phyloP scores from a whole-genome alignment of 2,329 filamentous ascomycete genomes.

The Aplosporella prunicola region DNA sequence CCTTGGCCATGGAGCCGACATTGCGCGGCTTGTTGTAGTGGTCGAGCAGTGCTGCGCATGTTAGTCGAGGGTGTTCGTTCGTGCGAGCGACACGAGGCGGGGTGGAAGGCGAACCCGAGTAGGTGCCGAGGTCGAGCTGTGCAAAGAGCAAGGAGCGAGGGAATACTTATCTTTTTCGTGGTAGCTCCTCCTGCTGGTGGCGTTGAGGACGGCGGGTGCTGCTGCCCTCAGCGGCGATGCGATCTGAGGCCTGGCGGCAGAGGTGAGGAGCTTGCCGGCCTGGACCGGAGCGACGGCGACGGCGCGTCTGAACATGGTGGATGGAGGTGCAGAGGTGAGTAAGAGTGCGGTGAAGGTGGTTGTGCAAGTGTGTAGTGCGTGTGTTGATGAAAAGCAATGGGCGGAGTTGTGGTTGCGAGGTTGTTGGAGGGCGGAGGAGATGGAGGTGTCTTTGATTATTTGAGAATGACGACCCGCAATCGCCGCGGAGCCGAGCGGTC shows the following conservation, averaged over 20 bases:
- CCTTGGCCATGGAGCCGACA: slow-evolving; percentile 71
- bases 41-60: slow-evolving; percentile 51
- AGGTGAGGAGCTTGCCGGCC: slow-evolving; percentile 41
- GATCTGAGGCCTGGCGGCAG: slow-evolving; percentile 41
- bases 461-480: slow-evolving; percentile 10
- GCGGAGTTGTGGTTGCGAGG: slow-evolving; percentile 18
- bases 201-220: slow-evolving; percentile 31
- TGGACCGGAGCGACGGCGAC: slow-evolving; percentile 45
- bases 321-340: slow-evolving; percentile 6
- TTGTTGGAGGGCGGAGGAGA: background rate
- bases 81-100: background rate
- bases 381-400: slow-evolving; percentile 16
- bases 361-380: background rate
- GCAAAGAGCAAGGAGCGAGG: slow-evolving; percentile 5
- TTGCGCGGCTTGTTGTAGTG: slow-evolving; percentile 75
- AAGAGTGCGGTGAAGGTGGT: slow-evolving; percentile 10
- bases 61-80: slow-evolving; percentile 27
- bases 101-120: background rate
- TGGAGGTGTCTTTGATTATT: slow-evolving; percentile 11
- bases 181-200: slow-evolving; percentile 42
- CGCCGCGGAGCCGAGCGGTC: slow-evolving; percentile 7
- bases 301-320: slow-evolving; percentile 50
- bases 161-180: slow-evolving; percentile 55
- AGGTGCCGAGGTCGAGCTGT: background rate
- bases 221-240: slow-evolving; percentile 36